Percentiles rank a stretch among this genome's conserved stretches.
Evolutionary conservation across 2,329 filamentous ascomycete genomes (phyloP).

Genomic region (Rosellinia necatrix): DNA sequence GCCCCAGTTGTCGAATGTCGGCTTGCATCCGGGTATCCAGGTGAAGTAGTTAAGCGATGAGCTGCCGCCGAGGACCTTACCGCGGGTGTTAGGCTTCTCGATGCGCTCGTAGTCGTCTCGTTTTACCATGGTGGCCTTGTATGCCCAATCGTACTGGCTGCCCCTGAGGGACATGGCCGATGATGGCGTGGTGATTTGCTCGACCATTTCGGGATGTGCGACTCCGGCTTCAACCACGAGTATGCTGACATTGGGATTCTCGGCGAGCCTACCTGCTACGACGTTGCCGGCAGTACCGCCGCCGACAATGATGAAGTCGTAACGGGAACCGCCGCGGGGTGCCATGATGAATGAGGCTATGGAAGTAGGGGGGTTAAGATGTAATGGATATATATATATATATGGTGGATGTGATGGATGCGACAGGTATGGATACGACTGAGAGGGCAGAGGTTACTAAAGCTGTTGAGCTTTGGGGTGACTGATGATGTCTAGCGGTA

Average conservation of each 20-base stretch:
- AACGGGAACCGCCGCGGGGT: not conserved
- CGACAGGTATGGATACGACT: not conserved
- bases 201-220: conserved; percentile 53
- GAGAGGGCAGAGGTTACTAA: not conserved
- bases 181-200: conserved; percentile 58
- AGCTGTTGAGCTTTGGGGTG: not conserved
- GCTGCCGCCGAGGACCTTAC: conserved; percentile 63
- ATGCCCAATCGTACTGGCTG: conserved; percentile 63
- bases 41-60: conserved; percentile 66
- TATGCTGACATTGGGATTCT: conserved; percentile 52
- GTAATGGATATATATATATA: not conserved
- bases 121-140: conserved; percentile 65
- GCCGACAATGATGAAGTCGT: conserved; percentile 21
- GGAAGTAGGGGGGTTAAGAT: not conserved
- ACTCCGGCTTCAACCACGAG: conserved; percentile 55
- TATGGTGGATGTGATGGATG: not conserved
- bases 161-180: conserved; percentile 58
- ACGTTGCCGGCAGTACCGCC: conserved; percentile 54
- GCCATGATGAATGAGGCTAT: conserved; percentile 5
- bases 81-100: conserved; percentile 66
- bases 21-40: conserved; percentile 62
- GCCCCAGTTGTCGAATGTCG: conserved; percentile 70
- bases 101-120: conserved; percentile 63
- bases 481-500: not conserved
- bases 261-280: conserved; percentile 56